Evolutionary conservation across 805 yeast genomes (phyloP), one percentile per base, ranked within the genome.

Genomic region (Starmerella potacharoeniae): DNA sequence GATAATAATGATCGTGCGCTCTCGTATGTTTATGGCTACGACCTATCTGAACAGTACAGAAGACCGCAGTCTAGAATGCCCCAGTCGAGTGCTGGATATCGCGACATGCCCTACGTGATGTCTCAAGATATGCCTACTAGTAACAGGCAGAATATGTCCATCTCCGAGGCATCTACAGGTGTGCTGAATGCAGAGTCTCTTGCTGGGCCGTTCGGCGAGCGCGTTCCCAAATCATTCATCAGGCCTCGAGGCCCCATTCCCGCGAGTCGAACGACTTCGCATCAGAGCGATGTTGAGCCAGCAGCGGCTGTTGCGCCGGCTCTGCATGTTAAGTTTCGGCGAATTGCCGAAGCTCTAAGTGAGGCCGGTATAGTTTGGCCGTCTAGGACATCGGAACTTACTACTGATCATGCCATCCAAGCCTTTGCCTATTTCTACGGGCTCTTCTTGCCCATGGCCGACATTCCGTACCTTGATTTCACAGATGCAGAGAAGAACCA

Each of bases 401-500:
- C 51, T 30, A 6, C 17, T 13, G 36, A 53, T 9, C 31, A 29
- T 8, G 51, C 51, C 11, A 41, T 51, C 30, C 36, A 33, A 40
- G 57, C 57, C 5, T 39, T 54, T 5, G 35, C 35, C 6, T 44
- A 43, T 29, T 50, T 36, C 30, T 54, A 35, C 40, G 37, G n/a
- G 29, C 48, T 13, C 30, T 30, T 54, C 11, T 29, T 52, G 17
- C 57, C 53, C 8, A 22, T 49, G 31, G n/a, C 30, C 3, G 30
- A 42, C 11, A 40, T 44, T 31, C 35, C 50, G 34, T 30, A 22
- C 5, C 31, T 46, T 4, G 49, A 46, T 17, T 46, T 46, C 33
- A 35, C 51, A 30, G 16, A 8, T 8, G 14, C 49, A 4, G 49
- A n/a, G 6, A 30, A n/a, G 5, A 29, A 34, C 22, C 40, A 34